These are phyloP conservation scores for Leccinum aurantiacum DNA, from an alignment of 768 basidiomycete species.

Conservation along the genomic window DNA sequence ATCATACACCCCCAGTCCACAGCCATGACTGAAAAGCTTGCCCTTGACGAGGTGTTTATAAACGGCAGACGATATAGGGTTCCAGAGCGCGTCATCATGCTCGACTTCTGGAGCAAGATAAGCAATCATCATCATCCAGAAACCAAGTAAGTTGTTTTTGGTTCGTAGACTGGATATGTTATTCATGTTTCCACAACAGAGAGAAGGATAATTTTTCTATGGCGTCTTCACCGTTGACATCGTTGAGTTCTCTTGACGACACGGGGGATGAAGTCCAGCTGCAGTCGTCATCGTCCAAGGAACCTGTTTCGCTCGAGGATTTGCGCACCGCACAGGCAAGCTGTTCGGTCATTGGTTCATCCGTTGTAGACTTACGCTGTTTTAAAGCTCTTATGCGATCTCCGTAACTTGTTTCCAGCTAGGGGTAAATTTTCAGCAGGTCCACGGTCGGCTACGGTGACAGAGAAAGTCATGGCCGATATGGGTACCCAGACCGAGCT, in stretches of 20 bases:
- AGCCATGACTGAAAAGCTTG: constrained; percentile 46
- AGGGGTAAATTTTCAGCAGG: constrained; percentile 8
- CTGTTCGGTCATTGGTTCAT: constrained; percentile 4
- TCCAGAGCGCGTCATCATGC: constrained; percentile 85
- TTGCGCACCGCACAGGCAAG: constrained; percentile 60
- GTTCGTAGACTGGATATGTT: neutral
- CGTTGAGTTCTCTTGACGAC: constrained; percentile 71
- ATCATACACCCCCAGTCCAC: constrained; percentile 68
- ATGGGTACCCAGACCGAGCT: constrained; percentile 31
- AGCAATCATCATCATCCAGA: constrained; percentile 43
- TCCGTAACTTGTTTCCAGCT: constrained; percentile 27
- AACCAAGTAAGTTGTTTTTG: constrained; percentile 39
- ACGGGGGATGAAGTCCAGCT: constrained; percentile 37
- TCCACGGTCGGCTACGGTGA: neutral
- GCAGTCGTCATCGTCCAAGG: constrained; percentile 24
- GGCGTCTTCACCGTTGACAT: constrained; percentile 71
- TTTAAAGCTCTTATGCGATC: constrained; percentile 41
- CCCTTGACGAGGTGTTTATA: constrained; percentile 81
- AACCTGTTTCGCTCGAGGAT: constrained; percentile 45
- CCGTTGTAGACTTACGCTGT: constrained; percentile 10
- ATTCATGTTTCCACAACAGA: constrained; percentile 8
- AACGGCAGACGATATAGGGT: constrained; percentile 90
- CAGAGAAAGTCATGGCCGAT: constrained; percentile 22
- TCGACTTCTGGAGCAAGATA: constrained; percentile 95
- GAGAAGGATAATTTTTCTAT: constrained; percentile 42